Evolutionary conservation across 345 rosid genomes (phyloP).

Genomic region (Pelargonium nanum): DNA sequence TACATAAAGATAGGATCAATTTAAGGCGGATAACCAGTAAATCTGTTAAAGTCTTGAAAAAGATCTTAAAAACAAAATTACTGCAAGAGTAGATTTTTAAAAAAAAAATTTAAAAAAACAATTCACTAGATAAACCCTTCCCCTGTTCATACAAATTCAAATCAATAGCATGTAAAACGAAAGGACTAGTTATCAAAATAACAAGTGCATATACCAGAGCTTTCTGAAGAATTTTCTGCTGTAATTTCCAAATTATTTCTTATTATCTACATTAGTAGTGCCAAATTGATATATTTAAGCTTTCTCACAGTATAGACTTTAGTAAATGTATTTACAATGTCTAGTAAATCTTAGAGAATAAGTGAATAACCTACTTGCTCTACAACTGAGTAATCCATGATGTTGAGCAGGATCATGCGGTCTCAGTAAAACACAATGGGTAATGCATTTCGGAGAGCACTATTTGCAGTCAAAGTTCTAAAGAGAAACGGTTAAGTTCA

Average conservation of each 20-base stretch:
- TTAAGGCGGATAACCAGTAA: background rate
- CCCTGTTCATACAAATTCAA: background rate
- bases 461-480: background rate
- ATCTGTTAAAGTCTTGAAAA: background rate
- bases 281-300: background rate
- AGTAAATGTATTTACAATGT: background rate
- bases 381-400: background rate
- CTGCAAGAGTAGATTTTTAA: background rate
- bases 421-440: background rate
- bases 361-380: background rate
- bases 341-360: background rate
- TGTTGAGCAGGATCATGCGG: background rate
- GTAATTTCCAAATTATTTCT: background rate
- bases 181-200: too few relatives aligned
- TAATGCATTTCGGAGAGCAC: background rate
- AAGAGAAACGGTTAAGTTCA: background rate
- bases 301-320: background rate
- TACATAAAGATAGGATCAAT: slow-evolving; percentile 35
- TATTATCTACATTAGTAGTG: background rate
- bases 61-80: background rate
- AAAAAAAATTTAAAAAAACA: too few relatives aligned
- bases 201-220: background rate
- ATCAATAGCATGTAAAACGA: background rate
- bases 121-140: background rate
- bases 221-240: too few relatives aligned